Evolutionary conservation across 805 yeast genomes (phyloP).

Genomic region (Candida krabiensis): DNA sequence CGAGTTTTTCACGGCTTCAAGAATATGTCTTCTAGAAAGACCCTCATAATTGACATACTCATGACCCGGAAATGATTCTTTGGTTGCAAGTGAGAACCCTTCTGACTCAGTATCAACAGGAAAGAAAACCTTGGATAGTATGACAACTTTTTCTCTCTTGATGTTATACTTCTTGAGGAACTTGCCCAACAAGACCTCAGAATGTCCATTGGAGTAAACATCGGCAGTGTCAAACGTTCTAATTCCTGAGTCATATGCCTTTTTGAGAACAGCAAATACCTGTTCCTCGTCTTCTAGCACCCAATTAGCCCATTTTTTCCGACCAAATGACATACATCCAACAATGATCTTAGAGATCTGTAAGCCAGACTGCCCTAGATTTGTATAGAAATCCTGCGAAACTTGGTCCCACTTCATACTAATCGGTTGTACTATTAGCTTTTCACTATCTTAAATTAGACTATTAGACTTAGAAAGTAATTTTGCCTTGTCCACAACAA

Average conservation of each 20-base stretch:
- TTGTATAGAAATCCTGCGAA: constrained; percentile 15
- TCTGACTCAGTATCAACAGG: constrained; percentile 29
- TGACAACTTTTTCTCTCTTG: constrained; percentile 55
- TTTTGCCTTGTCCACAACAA: no score
- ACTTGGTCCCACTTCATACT: constrained; percentile 4
- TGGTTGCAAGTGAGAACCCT: constrained; percentile 4
- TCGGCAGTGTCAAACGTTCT: constrained; percentile 55
- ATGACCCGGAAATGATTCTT: constrained; percentile 21
- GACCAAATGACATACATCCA: constrained; percentile 57
- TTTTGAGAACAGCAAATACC: constrained; percentile 44
- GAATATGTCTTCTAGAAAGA: constrained; percentile 44
- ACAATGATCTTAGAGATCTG: constrained; percentile 48
- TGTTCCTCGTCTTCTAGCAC: constrained; percentile 47
- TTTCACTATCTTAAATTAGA: no score
- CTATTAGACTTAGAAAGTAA: no score
- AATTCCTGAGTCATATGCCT: constrained; percentile 45
- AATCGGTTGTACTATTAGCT: no score
- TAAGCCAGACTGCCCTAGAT: constrained; percentile 46
- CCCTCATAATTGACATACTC: constrained; percentile 38
- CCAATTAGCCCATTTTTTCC: constrained; percentile 44
- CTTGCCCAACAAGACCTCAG: constrained; percentile 53
- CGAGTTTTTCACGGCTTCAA: constrained; percentile 42
- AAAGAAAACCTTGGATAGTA: constrained; percentile 45
- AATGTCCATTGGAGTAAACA: constrained; percentile 45
- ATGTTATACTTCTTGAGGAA: constrained; percentile 52